These are phyloP conservation scores for Tetraselmis chui DNA, from an alignment of 139 green algal genomes.

Conservation along the genomic window DNA sequence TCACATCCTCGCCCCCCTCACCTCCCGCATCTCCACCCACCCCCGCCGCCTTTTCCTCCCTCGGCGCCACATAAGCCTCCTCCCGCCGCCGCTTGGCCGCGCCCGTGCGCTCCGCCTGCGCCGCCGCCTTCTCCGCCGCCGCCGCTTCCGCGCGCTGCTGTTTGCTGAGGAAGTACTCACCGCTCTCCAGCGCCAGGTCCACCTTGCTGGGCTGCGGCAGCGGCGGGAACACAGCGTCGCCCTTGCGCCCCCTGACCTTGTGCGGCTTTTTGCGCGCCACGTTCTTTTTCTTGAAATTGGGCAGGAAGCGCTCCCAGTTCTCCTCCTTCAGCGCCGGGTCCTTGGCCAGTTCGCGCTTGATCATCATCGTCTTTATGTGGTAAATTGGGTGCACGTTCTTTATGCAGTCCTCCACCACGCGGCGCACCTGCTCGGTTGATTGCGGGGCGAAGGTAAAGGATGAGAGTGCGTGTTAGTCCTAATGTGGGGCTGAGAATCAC, in stretches of 20 bases:
- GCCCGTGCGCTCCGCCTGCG: conserved; percentile 29
- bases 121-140: conserved; percentile 32
- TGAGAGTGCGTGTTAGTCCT: too few species aligned
- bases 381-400: conserved; percentile 98
- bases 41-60: conserved; percentile 23
- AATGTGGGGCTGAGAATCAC: too few species aligned
- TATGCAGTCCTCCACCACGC: conserved; percentile 97
- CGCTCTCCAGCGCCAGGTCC: conserved; percentile 47
- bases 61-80: conserved; percentile 77
- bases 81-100: conserved; percentile 60
- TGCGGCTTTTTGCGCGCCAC: conserved; percentile 80
- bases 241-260: conserved; percentile 66
- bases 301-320: conserved; percentile 97
- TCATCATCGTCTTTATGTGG: conserved; percentile 92
- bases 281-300: conserved; percentile 99
- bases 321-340: conserved; percentile 78
- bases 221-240: conserved; percentile 96
- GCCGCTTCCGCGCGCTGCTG: conserved; percentile 57
- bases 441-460: too few species aligned
- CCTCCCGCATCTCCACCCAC: conserved; percentile 3
- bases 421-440: conserved; percentile 41
- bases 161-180: conserved; percentile 92
- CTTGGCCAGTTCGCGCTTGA: conserved; percentile 96
- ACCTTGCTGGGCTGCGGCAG: conserved; percentile 81
- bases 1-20: conserved; percentile 18